phyloP scores from a whole-genome alignment of 1,284 basidiomycete genomes.

The Apiotrichum veenhuisii region DNA sequence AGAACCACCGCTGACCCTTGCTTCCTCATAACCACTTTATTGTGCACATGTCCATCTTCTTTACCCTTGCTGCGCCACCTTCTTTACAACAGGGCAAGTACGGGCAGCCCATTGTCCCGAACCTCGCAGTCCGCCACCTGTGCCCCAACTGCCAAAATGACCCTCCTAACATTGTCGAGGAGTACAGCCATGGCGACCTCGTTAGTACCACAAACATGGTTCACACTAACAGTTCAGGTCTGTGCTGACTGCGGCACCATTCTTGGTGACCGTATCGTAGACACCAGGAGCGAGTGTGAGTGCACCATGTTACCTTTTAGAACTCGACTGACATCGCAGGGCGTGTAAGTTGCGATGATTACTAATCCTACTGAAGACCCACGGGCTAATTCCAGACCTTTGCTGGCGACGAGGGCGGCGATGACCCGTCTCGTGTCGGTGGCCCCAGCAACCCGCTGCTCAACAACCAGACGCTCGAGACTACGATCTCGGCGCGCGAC shows the following conservation, averaged over 20 bases:
- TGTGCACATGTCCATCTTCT: not conserved
- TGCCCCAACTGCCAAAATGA: constrained; percentile 93
- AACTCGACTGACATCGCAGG: constrained; percentile 25
- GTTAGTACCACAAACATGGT: constrained; percentile 52
- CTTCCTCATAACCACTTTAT: not conserved
- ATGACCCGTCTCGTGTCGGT: constrained; percentile 99
- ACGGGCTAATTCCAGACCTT: constrained; percentile 66
- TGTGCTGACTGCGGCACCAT: constrained; percentile 95
- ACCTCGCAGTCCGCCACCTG: constrained; percentile 83
- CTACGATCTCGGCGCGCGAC: constrained; percentile 90
- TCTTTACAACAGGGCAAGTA: constrained; percentile 38
- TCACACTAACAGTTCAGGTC: constrained; percentile 26
- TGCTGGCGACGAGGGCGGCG: constrained; percentile 91
- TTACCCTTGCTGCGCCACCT: not conserved
- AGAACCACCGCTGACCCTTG: not conserved
- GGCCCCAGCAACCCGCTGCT: constrained; percentile 88
- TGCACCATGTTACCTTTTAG: not conserved
- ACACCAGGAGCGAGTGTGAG: constrained; percentile 92
- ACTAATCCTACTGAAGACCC: not conserved
- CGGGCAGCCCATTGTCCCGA: constrained; percentile 56
- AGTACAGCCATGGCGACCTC: constrained; percentile 95
- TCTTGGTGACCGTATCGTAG: constrained; percentile 91
- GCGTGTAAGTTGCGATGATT: constrained; percentile 61
- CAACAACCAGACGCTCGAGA: constrained; percentile 59
- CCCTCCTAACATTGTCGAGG: constrained; percentile 90